Conservation (phyloP, 306 rosid species). For the Vigna unguiculata region DNA sequence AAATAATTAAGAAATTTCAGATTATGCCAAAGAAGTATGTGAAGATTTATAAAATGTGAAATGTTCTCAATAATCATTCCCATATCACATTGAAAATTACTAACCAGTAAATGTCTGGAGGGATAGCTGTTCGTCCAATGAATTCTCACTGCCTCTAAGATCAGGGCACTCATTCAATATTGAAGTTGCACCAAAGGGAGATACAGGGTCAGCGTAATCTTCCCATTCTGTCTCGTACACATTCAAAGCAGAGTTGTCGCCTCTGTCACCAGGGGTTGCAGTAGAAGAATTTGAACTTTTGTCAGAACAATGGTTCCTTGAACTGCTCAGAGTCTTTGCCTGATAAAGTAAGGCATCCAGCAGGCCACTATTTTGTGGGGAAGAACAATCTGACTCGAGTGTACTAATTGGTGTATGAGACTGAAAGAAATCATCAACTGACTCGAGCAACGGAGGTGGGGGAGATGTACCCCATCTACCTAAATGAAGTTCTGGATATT, state of each 20-base stretch:
- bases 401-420: slow-evolving; percentile 61
- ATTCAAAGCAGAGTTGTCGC: slow-evolving; percentile 61
- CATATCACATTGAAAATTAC: slow-evolving; percentile 43
- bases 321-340: slow-evolving; percentile 61
- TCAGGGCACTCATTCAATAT: slow-evolving; percentile 66
- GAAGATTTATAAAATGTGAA: neutral
- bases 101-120: slow-evolving; percentile 67
- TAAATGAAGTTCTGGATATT: slow-evolving; percentile 90
- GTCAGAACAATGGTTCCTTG: slow-evolving; percentile 62
- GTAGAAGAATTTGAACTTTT: slow-evolving; percentile 80
- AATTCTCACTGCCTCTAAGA: slow-evolving; percentile 63
- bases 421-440: slow-evolving; percentile 77
- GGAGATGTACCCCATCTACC: slow-evolving; percentile 80
- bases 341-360: slow-evolving; percentile 84
- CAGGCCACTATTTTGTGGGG: slow-evolving; percentile 84
- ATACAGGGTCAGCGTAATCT: slow-evolving; percentile 64
- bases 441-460: slow-evolving; percentile 66
- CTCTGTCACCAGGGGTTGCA: slow-evolving; percentile 66
- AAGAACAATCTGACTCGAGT: slow-evolving; percentile 68
- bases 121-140: slow-evolving; percentile 63
- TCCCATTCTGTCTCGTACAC: slow-evolving; percentile 67
- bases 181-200: slow-evolving; percentile 74
- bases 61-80: slow-evolving; percentile 13
- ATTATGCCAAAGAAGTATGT: slow-evolving; percentile 16
- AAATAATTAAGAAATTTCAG: slow-evolving; percentile 24